Percentiles rank a stretch among this genome's conserved stretches.
These are phyloP conservation scores for Cladosporium halotolerans DNA, from an alignment of 2,329 filamentous ascomycete genomes.

Conservation along the genomic window DNA sequence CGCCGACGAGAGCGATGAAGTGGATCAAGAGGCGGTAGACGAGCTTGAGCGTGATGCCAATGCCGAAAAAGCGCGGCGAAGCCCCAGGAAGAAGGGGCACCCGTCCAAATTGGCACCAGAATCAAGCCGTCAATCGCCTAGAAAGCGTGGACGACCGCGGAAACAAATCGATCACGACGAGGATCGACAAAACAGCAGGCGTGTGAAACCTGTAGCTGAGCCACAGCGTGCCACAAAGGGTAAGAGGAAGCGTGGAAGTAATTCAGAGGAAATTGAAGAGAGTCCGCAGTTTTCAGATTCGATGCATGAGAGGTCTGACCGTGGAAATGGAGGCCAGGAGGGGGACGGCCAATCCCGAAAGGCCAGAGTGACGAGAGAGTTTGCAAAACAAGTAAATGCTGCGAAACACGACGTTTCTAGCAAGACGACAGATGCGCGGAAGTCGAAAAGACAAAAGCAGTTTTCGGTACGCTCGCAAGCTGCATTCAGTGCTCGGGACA, in stretches of 20 bases:
- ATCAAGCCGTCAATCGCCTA: too few relatives aligned
- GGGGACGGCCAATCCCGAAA: neutral
- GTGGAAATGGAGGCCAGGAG: neutral
- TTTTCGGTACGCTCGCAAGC: constrained; percentile 2
- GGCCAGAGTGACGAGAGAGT: neutral
- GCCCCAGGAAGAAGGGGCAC: too few relatives aligned
- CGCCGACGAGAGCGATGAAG: too few relatives aligned
- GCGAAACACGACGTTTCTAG: too few relatives aligned
- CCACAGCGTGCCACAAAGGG: neutral
- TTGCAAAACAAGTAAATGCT: neutral
- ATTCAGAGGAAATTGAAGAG: neutral
- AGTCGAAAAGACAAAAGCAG: neutral
- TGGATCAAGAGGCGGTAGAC: too few relatives aligned
- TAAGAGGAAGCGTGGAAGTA: neutral
- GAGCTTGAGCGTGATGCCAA: too few relatives aligned
- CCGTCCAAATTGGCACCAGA: too few relatives aligned
- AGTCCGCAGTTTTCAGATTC: too few relatives aligned
- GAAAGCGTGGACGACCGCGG: too few relatives aligned
- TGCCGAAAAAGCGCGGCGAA: neutral
- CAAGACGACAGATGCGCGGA: too few relatives aligned
- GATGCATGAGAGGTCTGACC: neutral
- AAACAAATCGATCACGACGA: too few relatives aligned
- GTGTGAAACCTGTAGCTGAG: neutral
- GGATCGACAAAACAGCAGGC: too few relatives aligned
- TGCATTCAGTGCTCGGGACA: neutral